Conservation (phyloP, 768 basidiomycete genomes). For the Pleurotus tuber-regium region DNA sequence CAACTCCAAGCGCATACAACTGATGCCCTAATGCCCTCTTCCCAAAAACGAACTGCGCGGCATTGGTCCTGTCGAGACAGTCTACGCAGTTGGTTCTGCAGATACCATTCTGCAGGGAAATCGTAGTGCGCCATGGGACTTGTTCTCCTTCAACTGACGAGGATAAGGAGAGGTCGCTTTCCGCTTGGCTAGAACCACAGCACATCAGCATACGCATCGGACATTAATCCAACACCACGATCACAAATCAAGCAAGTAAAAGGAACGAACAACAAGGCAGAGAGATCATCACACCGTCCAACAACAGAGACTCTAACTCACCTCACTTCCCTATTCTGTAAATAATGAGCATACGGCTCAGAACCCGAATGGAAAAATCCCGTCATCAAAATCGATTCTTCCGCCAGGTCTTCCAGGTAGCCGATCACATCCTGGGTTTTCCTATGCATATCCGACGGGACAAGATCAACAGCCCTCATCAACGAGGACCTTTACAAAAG, state of each 20-base stretch:
- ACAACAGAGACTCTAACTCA: no score
- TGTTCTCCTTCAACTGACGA: constrained; percentile 21
- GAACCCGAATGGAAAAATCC: constrained; percentile 95
- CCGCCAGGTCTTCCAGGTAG: constrained; percentile 91
- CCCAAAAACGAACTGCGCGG: constrained; percentile 95
- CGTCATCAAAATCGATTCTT: constrained; percentile 88
- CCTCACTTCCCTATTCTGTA: constrained; percentile 34
- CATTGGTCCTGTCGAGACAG: constrained; percentile 94
- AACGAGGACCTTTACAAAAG: neutral
- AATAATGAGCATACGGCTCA: constrained; percentile 74
- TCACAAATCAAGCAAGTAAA: neutral
- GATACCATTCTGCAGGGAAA: constrained; percentile 88
- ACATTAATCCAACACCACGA: neutral
- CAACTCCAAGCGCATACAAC: constrained; percentile 89
- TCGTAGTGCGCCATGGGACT: constrained; percentile 55
- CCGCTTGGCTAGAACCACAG: neutral
- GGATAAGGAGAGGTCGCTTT: neutral
- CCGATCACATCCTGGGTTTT: constrained; percentile 96
- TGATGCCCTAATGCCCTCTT: constrained; percentile 95
- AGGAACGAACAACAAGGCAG: no score
- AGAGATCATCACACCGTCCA: no score
- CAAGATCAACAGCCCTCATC: neutral
- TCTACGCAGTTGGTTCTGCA: constrained; percentile 96
- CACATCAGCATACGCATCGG: neutral
- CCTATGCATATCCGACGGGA: constrained; percentile 34